A percentile compares a stretch with the other conserved stretches of the same genome.
Evolutionary conservation across 2,329 filamentous ascomycete species (phyloP).

Genomic region (Aureobasidium mangrovei): DNA sequence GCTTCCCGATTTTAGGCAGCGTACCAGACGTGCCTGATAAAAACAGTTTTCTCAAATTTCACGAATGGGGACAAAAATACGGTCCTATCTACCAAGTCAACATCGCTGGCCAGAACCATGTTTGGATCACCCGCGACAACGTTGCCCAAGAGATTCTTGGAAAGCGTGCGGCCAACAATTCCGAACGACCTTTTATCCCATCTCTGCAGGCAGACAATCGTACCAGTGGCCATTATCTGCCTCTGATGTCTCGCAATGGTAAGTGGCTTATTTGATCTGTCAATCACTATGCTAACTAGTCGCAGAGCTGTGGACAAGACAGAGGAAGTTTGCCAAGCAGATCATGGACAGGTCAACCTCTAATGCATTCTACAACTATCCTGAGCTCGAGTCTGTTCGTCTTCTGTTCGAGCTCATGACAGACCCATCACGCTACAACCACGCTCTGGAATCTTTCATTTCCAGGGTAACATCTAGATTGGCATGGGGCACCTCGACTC

Average conservation of each 20-base stretch:
- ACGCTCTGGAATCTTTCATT: conserved; percentile 37
- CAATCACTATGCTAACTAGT: neutral
- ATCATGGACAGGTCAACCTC: conserved; percentile 38
- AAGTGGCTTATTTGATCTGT: conserved; percentile 12
- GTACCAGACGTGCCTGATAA: conserved; percentile 36
- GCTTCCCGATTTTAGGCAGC: conserved; percentile 35
- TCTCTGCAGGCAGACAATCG: conserved; percentile 37
- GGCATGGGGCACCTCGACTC: conserved; percentile 38
- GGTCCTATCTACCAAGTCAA: conserved; percentile 39
- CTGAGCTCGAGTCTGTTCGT: conserved; percentile 37
- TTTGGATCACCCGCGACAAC: conserved; percentile 37
- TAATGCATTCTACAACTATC: conserved; percentile 34
- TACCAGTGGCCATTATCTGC: conserved; percentile 37
- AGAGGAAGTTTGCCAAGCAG: conserved; percentile 37
- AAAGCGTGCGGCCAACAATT: conserved; percentile 39
- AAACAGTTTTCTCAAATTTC: conserved; percentile 37
- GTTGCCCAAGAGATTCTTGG: conserved; percentile 36
- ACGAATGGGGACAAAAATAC: conserved; percentile 37
- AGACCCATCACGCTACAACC: conserved; percentile 35
- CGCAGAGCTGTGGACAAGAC: conserved; percentile 29
- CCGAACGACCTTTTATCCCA: conserved; percentile 38
- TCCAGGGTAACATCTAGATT: conserved; percentile 39
- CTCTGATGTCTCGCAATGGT: conserved; percentile 37
- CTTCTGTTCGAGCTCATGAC: conserved; percentile 37
- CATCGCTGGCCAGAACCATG: conserved; percentile 37